A percentile compares a stretch with the other conserved stretches of the same genome.
Conservation (phyloP, 108 stramenopile genomes). For the Nitzschia sp. region DNA sequence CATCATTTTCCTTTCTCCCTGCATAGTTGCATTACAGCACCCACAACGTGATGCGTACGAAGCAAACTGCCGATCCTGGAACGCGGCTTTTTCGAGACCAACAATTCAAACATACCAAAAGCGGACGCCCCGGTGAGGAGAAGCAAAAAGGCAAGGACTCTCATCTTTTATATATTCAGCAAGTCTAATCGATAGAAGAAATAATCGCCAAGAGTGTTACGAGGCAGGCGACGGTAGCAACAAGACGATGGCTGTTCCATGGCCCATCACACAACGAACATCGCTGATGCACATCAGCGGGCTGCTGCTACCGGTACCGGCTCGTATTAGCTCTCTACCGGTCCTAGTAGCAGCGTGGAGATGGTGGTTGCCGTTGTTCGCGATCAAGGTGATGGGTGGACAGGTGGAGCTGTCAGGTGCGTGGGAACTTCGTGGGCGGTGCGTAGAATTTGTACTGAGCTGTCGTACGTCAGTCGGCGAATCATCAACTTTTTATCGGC, state of each 20-base stretch:
- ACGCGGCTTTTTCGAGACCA: too few relatives aligned
- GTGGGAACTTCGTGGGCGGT: not conserved
- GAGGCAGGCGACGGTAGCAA: not conserved
- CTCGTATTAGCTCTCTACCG: not conserved
- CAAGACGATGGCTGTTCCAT: too few relatives aligned
- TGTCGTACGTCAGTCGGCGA: constrained; percentile 5
- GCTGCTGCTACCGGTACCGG: too few relatives aligned
- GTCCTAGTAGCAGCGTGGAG: not conserved
- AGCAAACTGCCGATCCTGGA: too few relatives aligned
- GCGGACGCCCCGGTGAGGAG: constrained; percentile 70
- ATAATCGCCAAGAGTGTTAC: constrained; percentile 1
- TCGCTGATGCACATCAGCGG: too few relatives aligned
- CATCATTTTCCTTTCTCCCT: too few relatives aligned
- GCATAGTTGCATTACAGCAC: too few relatives aligned
- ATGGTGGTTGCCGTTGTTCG: not conserved
- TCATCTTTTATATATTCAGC: constrained; percentile 41
- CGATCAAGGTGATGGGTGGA: not conserved
- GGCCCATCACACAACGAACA: too few relatives aligned
- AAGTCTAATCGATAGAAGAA: not conserved
- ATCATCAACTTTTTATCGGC: too few relatives aligned
- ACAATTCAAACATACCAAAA: constrained; percentile 83
- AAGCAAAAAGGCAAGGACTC: constrained; percentile 62
- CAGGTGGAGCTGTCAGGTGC: not conserved
- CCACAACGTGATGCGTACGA: too few relatives aligned
- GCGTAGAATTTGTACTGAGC: not conserved